phyloP scores from a whole-genome alignment of 2,329 filamentous ascomycete genomes.

The Diplocarpon rosae region DNA sequence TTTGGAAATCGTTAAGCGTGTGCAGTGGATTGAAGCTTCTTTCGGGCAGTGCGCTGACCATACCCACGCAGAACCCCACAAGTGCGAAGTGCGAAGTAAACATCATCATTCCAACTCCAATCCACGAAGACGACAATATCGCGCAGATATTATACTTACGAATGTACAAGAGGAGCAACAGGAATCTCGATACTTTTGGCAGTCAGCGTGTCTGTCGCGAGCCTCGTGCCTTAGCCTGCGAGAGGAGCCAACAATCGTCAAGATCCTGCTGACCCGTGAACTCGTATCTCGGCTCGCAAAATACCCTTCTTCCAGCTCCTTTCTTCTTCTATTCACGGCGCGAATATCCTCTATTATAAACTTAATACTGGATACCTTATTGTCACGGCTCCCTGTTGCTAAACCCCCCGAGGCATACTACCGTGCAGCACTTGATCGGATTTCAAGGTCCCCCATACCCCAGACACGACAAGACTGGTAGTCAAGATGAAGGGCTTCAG shows the following conservation, averaged over 20 bases:
- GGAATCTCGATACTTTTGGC: not conserved
- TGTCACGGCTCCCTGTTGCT: too few species aligned
- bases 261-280: not conserved
- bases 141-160: not conserved
- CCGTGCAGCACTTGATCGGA: too few species aligned
- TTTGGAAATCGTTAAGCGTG: not conserved
- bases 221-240: conserved; percentile 2
- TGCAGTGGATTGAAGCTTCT: not conserved
- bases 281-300: not conserved
- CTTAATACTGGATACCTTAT: too few species aligned
- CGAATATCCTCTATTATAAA: too few species aligned
- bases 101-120: not conserved
- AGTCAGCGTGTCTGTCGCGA: not conserved
- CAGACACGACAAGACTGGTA: not conserved
- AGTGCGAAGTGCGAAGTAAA: conserved; percentile 8
- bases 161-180: not conserved
- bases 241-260: not conserved
- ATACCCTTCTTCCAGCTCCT: not conserved
- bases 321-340: too few species aligned
- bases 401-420: too few species aligned
- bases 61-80: conserved; percentile 7
- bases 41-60: conserved; percentile 8
- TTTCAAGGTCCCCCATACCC: too few species aligned
- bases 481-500: conserved; percentile 90
- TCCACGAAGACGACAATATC: not conserved